A percentile compares a stretch with the other conserved stretches of the same genome.
These are phyloP conservation scores for Citrus australasica DNA, from an alignment of 345 rosid species.

Conservation along the genomic window DNA sequence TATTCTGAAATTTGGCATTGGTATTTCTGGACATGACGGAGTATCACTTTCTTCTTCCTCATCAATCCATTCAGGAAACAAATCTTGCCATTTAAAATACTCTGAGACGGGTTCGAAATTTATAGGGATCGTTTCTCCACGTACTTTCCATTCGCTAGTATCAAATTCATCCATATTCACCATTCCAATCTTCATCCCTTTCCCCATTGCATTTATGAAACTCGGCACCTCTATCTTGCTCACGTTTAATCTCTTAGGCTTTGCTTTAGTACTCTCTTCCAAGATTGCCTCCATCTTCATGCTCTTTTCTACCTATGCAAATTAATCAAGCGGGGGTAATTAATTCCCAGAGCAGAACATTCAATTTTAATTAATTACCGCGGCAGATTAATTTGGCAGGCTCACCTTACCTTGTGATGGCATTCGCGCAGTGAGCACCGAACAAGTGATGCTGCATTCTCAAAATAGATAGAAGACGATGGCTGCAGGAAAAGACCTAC, in stretches of 20 bases:
- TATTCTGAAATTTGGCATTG: slow-evolving; percentile 62
- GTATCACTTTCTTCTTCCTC: slow-evolving; percentile 83
- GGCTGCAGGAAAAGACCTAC: slow-evolving; percentile 58
- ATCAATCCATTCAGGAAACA: slow-evolving; percentile 97
- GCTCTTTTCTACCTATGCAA: slow-evolving; percentile 43
- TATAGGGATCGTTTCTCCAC: slow-evolving; percentile 52
- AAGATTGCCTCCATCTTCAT: slow-evolving; percentile 61
- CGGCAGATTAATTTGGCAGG: slow-evolving; percentile 1
- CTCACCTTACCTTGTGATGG: slow-evolving; percentile 96
- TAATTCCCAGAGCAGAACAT: background rate
- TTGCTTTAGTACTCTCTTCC: slow-evolving; percentile 22
- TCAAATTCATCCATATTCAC: slow-evolving; percentile 76
- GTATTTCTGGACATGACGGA: slow-evolving; percentile 74
- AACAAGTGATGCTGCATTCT: slow-evolving; percentile 57
- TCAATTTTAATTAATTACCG: background rate
- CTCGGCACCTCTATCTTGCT: slow-evolving; percentile 59
- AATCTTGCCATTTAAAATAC: slow-evolving; percentile 60
- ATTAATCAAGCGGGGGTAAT: background rate
- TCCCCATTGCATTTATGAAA: slow-evolving; percentile 50
- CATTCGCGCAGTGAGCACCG: slow-evolving; percentile 76
- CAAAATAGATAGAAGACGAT: slow-evolving; percentile 59
- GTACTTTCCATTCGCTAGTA: slow-evolving; percentile 47
- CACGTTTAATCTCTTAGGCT: slow-evolving; percentile 16
- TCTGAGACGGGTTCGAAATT: slow-evolving; percentile 55
- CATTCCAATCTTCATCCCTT: slow-evolving; percentile 67